These are phyloP conservation scores for Ceratobasidium theobromae DNA, from an alignment of 1,284 basidiomycete species.

Conservation along the genomic window DNA sequence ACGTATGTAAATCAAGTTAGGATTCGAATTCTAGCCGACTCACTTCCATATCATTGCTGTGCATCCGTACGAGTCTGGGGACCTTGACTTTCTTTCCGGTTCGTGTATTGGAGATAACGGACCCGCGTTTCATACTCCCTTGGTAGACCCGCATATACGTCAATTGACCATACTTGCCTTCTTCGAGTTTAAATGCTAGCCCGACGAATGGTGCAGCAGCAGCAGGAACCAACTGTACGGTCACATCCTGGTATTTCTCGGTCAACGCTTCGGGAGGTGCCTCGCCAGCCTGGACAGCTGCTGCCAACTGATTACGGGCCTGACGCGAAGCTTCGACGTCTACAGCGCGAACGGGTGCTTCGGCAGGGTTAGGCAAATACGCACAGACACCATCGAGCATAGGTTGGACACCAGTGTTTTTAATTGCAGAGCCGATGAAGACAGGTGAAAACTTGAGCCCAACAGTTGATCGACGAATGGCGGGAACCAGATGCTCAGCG, in stretches of 20 bases:
- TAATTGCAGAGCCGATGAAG: slow-evolving; percentile 96
- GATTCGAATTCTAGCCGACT: slow-evolving; percentile 39
- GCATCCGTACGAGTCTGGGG: slow-evolving; percentile 97
- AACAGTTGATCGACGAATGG: slow-evolving; percentile 89
- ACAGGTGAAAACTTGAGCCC: slow-evolving; percentile 92
- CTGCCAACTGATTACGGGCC: slow-evolving; percentile 1
- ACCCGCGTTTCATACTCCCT: slow-evolving; percentile 84
- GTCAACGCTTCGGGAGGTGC: background rate
- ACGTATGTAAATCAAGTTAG: background rate
- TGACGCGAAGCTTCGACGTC: slow-evolving; percentile 48
- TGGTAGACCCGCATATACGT: slow-evolving; percentile 99
- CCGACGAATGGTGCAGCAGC: slow-evolving; percentile 87
- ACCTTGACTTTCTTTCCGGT: slow-evolving; percentile 99
- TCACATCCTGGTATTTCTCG: slow-evolving; percentile 17
- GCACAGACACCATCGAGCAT: slow-evolving; percentile 93
- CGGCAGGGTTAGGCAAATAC: slow-evolving; percentile 92
- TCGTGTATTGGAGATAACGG: slow-evolving; percentile 87
- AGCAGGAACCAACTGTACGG: slow-evolving; percentile 67
- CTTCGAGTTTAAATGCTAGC: slow-evolving; percentile 98
- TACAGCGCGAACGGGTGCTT: slow-evolving; percentile 78
- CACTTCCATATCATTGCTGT: slow-evolving; percentile 98
- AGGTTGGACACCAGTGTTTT: slow-evolving; percentile 95
- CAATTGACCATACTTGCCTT: slow-evolving; percentile 95
- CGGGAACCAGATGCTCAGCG: slow-evolving; percentile 72
- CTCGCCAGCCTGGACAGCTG: slow-evolving; percentile 13